Percentiles rank a stretch among this genome's conserved stretches.
phyloP scores from a whole-genome alignment of 176 grass and related monocot species.

The Aegilops bicornis region DNA sequence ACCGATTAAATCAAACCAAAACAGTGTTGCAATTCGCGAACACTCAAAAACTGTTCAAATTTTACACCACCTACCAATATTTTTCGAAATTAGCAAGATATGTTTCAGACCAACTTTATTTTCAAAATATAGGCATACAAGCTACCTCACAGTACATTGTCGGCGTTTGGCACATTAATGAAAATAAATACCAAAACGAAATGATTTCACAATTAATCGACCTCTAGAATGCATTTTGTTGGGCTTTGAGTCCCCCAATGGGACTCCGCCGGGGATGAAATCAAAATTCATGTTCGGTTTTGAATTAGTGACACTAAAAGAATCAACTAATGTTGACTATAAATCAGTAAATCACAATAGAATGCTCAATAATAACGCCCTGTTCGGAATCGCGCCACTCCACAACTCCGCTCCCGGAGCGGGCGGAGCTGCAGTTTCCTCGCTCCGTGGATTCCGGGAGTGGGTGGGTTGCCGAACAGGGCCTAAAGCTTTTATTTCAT shows the following conservation, averaged over 20 bases:
- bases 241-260: no score
- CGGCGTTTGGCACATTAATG: neutral
- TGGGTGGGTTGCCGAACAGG: no score
- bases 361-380: neutral
- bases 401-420: no score
- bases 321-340: neutral
- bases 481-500: neutral
- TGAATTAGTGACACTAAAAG: no score
- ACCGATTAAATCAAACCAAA: neutral
- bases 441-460: no score
- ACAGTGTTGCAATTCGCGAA: neutral
- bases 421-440: no score
- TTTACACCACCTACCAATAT: neutral
- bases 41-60: neutral
- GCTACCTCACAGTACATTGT: neutral
- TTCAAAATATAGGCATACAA: conserved; percentile 9
- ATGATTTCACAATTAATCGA: neutral
- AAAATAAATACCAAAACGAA: conserved; percentile 19
- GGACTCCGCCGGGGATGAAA: no score
- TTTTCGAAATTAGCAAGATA: neutral
- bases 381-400: no score
- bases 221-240: no score
- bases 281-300: no score
- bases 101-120: neutral
- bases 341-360: neutral